phyloP scores from a whole-genome alignment of 2,329 filamentous ascomycete genomes.

The Mycocentrospora acerina region DNA sequence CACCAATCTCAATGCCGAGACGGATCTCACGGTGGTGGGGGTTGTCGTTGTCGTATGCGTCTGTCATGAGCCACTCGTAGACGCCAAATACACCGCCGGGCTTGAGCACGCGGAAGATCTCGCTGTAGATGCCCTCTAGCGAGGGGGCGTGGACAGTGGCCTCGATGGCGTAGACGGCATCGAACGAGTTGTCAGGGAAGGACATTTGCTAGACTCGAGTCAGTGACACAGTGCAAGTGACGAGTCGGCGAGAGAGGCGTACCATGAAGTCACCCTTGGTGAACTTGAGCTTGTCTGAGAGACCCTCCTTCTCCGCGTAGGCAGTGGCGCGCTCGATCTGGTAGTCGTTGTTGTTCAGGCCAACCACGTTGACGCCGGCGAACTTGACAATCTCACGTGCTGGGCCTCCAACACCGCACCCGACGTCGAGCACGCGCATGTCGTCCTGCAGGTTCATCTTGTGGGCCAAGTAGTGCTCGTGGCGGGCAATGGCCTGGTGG shows the following conservation, averaged over 20 bases:
- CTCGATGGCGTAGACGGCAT: slow-evolving; percentile 96
- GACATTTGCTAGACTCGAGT: slow-evolving; percentile 72
- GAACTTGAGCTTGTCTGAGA: slow-evolving; percentile 77
- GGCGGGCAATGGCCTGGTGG: slow-evolving; percentile 86
- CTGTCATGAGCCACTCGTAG: slow-evolving; percentile 99
- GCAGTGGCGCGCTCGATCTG: slow-evolving; percentile 91
- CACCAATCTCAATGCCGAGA: slow-evolving; percentile 90
- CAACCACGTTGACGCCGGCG: slow-evolving; percentile 82
- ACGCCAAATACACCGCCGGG: slow-evolving; percentile 94
- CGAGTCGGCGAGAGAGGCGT: slow-evolving; percentile 16
- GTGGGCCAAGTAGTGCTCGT: slow-evolving; percentile 96
- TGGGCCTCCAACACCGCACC: slow-evolving; percentile 94
- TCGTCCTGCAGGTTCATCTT: slow-evolving; percentile 81
- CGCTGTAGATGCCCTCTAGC: slow-evolving; percentile 86
- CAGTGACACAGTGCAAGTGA: slow-evolving; percentile 1
- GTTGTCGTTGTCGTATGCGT: slow-evolving; percentile 88
- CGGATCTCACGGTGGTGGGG: slow-evolving; percentile 84
- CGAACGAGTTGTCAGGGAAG: slow-evolving; percentile 88
- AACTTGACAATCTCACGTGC: slow-evolving; percentile 97
- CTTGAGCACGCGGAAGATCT: slow-evolving; percentile 95
- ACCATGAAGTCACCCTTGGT: slow-evolving; percentile 97
- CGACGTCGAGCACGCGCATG: slow-evolving; percentile 92
- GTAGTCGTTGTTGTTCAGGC: slow-evolving; percentile 99
- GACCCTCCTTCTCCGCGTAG: slow-evolving; percentile 79
- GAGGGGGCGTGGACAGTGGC: slow-evolving; percentile 93